Conservation (phyloP, 148 eudicot species). For the Camellia japonica region DNA sequence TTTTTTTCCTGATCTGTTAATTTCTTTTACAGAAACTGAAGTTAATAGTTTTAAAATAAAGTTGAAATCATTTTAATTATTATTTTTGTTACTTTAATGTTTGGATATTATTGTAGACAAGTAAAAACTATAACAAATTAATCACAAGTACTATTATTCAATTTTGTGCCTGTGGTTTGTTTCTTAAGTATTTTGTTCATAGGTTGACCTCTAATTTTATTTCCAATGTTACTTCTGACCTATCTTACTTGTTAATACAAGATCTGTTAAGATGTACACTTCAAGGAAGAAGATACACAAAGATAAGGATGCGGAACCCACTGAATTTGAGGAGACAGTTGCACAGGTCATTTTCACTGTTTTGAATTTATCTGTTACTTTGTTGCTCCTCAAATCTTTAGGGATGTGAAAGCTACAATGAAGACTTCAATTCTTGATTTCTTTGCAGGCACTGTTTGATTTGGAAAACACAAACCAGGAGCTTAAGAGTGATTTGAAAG, state of each 20-base stretch:
- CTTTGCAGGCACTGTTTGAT: constrained; percentile 74
- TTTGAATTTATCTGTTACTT: background rate
- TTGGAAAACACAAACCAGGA: constrained; percentile 70
- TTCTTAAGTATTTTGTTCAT: too few species aligned
- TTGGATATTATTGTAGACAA: background rate
- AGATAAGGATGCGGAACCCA: constrained; percentile 66
- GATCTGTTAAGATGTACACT: constrained; percentile 54
- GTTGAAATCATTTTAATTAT: too few species aligned
- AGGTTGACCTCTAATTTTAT: background rate
- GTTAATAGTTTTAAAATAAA: too few species aligned
- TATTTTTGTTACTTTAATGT: background rate
- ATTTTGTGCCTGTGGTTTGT: background rate
- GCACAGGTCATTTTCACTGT: constrained; percentile 47
- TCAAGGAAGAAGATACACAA: constrained; percentile 63
- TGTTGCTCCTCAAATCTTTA: too few species aligned
- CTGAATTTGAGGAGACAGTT: constrained; percentile 71
- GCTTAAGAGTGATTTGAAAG: constrained; percentile 73
- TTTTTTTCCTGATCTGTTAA: too few species aligned
- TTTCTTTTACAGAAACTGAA: too few species aligned
- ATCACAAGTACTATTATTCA: background rate
- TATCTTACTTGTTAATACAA: background rate
- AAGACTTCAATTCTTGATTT: background rate
- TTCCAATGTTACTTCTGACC: background rate
- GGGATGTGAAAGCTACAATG: background rate
- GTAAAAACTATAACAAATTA: background rate